These are phyloP conservation scores for Chytriomyces sp. DNA, from an alignment of 192 early-diverging fungal genomes.

Conservation along the genomic window DNA sequence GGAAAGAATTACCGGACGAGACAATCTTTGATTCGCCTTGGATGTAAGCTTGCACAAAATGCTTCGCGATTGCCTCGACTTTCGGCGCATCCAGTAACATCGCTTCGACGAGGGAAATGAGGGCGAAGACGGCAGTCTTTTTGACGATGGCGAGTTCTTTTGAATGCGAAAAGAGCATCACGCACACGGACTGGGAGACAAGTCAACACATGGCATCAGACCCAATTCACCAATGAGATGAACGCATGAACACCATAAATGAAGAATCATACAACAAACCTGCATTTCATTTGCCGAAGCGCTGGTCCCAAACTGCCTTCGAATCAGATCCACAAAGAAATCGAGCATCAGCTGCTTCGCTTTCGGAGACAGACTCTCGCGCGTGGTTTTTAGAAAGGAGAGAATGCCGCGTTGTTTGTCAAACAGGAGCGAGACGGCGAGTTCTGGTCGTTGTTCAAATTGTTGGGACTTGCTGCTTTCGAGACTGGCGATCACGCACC, in stretches of 20 bases:
- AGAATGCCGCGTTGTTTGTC: conserved; percentile 41
- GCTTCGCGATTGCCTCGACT: conserved; percentile 31
- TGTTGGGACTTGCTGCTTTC: too few relatives aligned
- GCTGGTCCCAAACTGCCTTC: conserved; percentile 8
- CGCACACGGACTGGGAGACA: conserved; percentile 6
- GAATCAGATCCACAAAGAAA: conserved; percentile 27
- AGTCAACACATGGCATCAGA: neutral
- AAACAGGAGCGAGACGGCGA: conserved; percentile 41
- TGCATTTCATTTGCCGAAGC: conserved; percentile 38
- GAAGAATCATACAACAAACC: too few relatives aligned
- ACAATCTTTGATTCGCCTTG: conserved; percentile 41
- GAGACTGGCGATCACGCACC: too few relatives aligned
- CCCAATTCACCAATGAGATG: neutral
- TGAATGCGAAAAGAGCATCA: conserved; percentile 28
- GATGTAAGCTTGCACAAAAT: conserved; percentile 40
- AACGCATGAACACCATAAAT: too few relatives aligned
- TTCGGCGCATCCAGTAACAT: conserved; percentile 20
- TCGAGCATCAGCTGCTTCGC: conserved; percentile 37
- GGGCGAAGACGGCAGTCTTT: conserved; percentile 27
- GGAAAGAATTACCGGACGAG: conserved; percentile 23
- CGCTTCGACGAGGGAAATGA: conserved; percentile 38
- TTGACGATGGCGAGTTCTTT: conserved; percentile 43
- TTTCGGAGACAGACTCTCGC: conserved; percentile 27
- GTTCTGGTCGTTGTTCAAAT: too few relatives aligned
- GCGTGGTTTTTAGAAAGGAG: conserved; percentile 27